Conservation (phyloP, 2,329 filamentous ascomycete genomes). For the Penicillium sumatraense region DNA sequence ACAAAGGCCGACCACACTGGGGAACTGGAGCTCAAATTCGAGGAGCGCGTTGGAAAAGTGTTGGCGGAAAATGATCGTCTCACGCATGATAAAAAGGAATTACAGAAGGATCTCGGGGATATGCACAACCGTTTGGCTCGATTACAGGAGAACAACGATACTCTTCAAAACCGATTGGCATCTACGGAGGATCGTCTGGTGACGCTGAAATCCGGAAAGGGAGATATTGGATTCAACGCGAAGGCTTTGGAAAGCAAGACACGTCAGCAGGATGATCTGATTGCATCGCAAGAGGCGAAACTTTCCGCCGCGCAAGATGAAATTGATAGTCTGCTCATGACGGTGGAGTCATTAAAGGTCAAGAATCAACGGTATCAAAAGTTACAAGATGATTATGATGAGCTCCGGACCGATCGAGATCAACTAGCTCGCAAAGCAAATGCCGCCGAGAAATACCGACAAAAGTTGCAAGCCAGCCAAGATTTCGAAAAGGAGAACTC, state of each 20-base stretch:
- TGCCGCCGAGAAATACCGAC: constrained; percentile 54
- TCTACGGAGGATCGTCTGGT: constrained; percentile 56
- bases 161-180: constrained; percentile 49
- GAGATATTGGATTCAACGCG: constrained; percentile 52
- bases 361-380: constrained; percentile 52
- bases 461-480: constrained; percentile 54
- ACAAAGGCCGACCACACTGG: constrained; percentile 42
- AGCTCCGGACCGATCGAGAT: constrained; percentile 53
- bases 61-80: constrained; percentile 64
- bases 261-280: constrained; percentile 69
- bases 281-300: constrained; percentile 71
- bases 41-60: constrained; percentile 53
- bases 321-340: constrained; percentile 50
- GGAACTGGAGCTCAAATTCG: constrained; percentile 52
- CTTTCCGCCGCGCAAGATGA: constrained; percentile 58
- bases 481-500: constrained; percentile 55
- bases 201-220: constrained; percentile 55
- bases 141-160: constrained; percentile 55
- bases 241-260: constrained; percentile 56
- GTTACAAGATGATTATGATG: constrained; percentile 55
- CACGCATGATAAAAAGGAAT: constrained; percentile 54
- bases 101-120: constrained; percentile 53
- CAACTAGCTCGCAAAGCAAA: constrained; percentile 54
- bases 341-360: constrained; percentile 48
- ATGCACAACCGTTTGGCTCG: constrained; percentile 66